Evolutionary conservation across 257 asterid species (phyloP), one percentile per base, ranked within the genome.

Genomic region (Vinca minor): DNA sequence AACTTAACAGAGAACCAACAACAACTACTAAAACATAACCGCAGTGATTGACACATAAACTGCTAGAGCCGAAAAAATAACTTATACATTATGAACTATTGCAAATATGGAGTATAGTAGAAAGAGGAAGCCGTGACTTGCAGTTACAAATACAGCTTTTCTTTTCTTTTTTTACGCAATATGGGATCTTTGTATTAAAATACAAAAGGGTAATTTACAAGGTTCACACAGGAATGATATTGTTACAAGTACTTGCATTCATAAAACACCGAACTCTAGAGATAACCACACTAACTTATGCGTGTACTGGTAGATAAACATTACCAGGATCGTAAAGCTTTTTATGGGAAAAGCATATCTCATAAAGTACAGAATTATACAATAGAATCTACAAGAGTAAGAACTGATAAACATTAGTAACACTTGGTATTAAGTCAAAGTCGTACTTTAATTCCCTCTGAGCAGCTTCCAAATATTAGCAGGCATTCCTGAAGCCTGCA

Each of bases 401-500:
- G n/a, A n/a, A n/a, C 4, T 29, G 5, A 7, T 14, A 17, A 17
- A 31, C 38, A 29, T 5, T 55, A 28, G 60, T 28, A 52, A 2
- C 8, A 41, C 13, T 29, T 55, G 31, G 14, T 10, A 61, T 44
- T n/a, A n/a, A n/a, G n/a, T n/a, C n/a, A n/a, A 21, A 26, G 28
- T 9, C 69, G 65, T 74, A 84, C 99, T 96, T 84, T 70, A 93
- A 73, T 78, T 93, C 97, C 78, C 95, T 83, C 75, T 85, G 95
- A 68, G 96, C 95, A 76, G 95, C 80, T 93, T 93, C 97, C 99
- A 93, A 59, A 85, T 78, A 79, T 86, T 82, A 64, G 94, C 81
- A 60, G 99, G 97, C 97, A 93, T 93, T 58, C 94, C 92, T 63
- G 95, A 90, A 65, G 77, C 88, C 84, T 87, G 94, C 95, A 93